Conservation (phyloP, 2,329 filamentous ascomycete species). For the Aureobasidium sp. region DNA sequence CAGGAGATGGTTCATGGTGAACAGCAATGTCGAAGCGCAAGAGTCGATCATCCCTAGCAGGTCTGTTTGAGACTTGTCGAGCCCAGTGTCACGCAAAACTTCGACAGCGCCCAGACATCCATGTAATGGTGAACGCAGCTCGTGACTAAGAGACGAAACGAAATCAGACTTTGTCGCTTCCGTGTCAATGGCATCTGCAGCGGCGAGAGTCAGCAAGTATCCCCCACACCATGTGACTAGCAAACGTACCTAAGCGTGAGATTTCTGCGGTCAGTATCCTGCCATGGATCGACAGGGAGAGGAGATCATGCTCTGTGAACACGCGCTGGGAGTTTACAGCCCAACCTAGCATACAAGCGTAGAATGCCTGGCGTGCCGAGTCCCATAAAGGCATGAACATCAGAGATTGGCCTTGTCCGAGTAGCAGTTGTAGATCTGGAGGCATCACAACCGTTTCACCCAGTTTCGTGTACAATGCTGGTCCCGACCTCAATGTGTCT, state of each 20-base stretch:
- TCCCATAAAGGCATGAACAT: conserved; percentile 44
- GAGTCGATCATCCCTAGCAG: conserved; percentile 36
- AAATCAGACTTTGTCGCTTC: conserved; percentile 31
- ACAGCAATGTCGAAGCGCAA: conserved; percentile 37
- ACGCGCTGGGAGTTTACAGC: conserved; percentile 31
- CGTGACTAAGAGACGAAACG: conserved; percentile 32
- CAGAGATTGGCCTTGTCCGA: conserved; percentile 25
- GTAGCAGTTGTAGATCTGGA: background rate
- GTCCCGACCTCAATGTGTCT: background rate
- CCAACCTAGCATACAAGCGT: conserved; percentile 32
- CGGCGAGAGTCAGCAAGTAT: background rate
- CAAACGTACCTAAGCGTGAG: conserved; percentile 23
- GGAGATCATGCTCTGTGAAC: conserved; percentile 12
- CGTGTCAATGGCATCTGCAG: conserved; percentile 39
- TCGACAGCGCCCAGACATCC: conserved; percentile 24
- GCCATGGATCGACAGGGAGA: conserved; percentile 34
- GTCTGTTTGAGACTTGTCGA: conserved; percentile 26
- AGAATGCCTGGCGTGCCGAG: conserved; percentile 31
- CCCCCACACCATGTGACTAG: no score
- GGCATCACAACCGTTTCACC: background rate
- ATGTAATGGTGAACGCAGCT: conserved; percentile 23
- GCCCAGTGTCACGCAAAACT: conserved; percentile 33
- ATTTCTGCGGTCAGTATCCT: conserved; percentile 50
- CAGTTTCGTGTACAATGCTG: background rate
- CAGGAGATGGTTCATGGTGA: conserved; percentile 25